Evolutionary conservation across 495 filamentous ascomycete genomes (phyloP), one percentile per base, ranked within the genome.

Genomic region (Penicillium ucsense): DNA sequence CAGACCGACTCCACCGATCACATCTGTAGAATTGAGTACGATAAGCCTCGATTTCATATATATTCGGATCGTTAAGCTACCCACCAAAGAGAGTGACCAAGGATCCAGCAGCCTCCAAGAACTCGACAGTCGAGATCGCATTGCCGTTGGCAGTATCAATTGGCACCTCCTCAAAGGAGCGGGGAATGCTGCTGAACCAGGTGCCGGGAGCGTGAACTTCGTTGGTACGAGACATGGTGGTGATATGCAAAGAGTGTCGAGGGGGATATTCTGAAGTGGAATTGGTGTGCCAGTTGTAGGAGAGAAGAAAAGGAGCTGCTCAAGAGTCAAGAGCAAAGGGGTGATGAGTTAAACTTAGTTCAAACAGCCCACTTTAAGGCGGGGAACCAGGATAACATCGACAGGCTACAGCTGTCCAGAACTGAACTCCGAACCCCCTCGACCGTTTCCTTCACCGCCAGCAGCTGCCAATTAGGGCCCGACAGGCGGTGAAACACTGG

Each of bases 21-120:
- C 66, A 62, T 95, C 91, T 94, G 52, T 37, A 35, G 4, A 20
- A 20, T 20, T 20, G 20, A 20, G 20, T 20, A 1, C 20, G 20
- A 20, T 20, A 20, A 20, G 20, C 20, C 20, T 20, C 20, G 20
- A 20, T 20, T 20, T 20, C 20, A 20, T 2, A 20, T 20, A 20
- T 20, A 20, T 20, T 20, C 20, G 20, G 20, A 20, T 20, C 2
- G 20, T 20, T 1, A 20, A 20, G 20, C 20, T 6, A 54, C 74
- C 12, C 68, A 96, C 89, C 88, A 61, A 98, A 97, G 34, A 98
- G 77, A 38, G 80, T 81, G 40, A 85, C 85, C 54, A 96, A 67
- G 29, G 84, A 80, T 72, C 95, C 88, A 39, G 87, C 80, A 44
- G 94, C 94, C 35, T 94, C 87, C 51, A 97, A 82, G 71, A 96